Conservation (phyloP, 345 rosid species). For the Eucalyptus caleyi region DNA sequence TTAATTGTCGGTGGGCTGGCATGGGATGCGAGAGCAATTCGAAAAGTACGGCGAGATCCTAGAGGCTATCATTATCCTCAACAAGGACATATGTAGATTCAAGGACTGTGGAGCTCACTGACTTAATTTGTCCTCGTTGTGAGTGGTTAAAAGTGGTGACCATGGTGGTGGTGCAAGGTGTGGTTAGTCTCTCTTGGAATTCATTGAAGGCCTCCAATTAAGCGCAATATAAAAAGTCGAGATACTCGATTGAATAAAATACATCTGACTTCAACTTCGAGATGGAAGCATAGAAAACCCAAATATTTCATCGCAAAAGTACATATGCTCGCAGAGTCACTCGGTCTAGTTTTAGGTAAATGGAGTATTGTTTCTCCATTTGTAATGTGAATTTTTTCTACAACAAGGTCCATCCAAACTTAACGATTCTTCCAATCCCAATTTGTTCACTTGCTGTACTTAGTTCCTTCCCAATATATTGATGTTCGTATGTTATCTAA, state of each 20-base stretch:
- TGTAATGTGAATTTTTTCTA: not conserved
- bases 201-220: not conserved
- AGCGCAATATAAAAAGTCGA: not conserved
- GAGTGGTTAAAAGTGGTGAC: not conserved
- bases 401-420: not conserved
- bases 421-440: not conserved
- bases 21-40: not conserved
- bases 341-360: not conserved
- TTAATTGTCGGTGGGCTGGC: not conserved
- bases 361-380: not conserved
- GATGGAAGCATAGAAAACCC: not conserved
- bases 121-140: not conserved
- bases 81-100: slow-evolving; percentile 80
- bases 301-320: not conserved
- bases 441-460: not conserved
- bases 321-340: not conserved
- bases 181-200: not conserved
- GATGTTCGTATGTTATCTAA: not conserved
- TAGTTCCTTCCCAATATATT: not conserved
- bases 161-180: not conserved
- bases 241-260: not conserved
- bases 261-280: too few relatives aligned
- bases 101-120: slow-evolving; percentile 61
- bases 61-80: slow-evolving; percentile 84
- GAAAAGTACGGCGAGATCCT: not conserved